Evolutionary conservation across 176 grass and related monocot species (phyloP).

Genomic region (Raddia distichophylla): DNA sequence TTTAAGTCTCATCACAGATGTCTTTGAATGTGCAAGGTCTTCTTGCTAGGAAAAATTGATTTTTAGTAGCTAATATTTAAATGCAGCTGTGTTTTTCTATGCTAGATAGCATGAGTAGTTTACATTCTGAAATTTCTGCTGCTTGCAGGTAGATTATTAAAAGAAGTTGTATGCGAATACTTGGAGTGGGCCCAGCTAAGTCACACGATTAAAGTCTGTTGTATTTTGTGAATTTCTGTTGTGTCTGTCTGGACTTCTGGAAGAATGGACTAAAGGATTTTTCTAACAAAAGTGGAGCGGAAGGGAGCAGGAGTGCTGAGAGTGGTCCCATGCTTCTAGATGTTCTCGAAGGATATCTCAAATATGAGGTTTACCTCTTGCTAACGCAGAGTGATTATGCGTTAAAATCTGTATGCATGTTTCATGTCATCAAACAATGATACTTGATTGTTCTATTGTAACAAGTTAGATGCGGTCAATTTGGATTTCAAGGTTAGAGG

Average conservation of each 20-base stretch:
- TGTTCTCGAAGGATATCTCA: constrained; percentile 93
- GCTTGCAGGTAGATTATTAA: constrained; percentile 83
- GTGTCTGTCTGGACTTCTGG: constrained; percentile 65
- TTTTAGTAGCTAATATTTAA: not conserved
- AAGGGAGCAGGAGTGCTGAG: constrained; percentile 69
- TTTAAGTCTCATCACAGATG: constrained; percentile 10
- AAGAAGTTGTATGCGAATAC: constrained; percentile 81
- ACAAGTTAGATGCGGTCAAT: not conserved
- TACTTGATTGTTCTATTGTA: not conserved
- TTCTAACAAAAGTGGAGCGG: constrained; percentile 65
- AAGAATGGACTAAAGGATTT: constrained; percentile 86
- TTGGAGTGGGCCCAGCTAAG: constrained; percentile 95
- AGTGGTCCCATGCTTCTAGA: constrained; percentile 89
- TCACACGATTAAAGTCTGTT: constrained; percentile 80
- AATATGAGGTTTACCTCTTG: constrained; percentile 85
- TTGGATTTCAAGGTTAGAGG: not conserved
- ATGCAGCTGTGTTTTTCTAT: constrained; percentile 1
- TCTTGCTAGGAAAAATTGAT: not conserved
- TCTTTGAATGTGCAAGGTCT: not conserved
- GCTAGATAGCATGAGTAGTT: constrained; percentile 21
- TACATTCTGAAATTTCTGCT: constrained; percentile 26
- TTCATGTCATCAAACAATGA: not conserved
- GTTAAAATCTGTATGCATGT: constrained; percentile 9
- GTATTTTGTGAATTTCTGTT: constrained; percentile 6
- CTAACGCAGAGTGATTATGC: not conserved